These are phyloP conservation scores for Mycosarcoma mackinlayi DNA, from an alignment of 1,284 basidiomycete genomes.

Conservation along the genomic window DNA sequence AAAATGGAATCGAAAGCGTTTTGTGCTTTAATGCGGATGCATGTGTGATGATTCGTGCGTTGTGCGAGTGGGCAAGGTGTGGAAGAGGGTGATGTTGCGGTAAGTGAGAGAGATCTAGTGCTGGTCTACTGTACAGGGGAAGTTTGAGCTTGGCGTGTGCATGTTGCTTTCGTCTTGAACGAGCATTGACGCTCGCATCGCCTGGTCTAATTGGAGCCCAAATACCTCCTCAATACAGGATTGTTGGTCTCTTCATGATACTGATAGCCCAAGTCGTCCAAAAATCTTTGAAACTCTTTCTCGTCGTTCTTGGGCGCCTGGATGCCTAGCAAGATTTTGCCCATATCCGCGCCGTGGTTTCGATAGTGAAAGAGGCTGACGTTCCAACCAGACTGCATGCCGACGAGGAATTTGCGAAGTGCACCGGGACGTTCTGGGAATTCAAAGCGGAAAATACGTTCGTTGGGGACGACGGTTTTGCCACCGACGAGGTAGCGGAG, in stretches of 20 bases:
- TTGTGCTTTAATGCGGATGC: no score
- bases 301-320: conserved; percentile 78
- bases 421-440: conserved; percentile 97
- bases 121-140: no score
- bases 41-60: no score
- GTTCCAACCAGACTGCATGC: conserved; percentile 88
- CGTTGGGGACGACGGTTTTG: conserved; percentile 75
- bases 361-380: conserved; percentile 97
- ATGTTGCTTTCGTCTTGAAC: no score
- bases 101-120: no score
- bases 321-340: conserved; percentile 79
- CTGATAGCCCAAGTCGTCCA: conserved; percentile 81
- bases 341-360: conserved; percentile 80
- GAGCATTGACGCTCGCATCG: no score
- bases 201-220: conserved; percentile 61
- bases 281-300: conserved; percentile 78
- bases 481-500: conserved; percentile 90
- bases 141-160: no score
- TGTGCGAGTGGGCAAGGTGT: no score
- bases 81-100: no score
- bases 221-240: conserved; percentile 82
- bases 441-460: conserved; percentile 93
- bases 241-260: conserved; percentile 95
- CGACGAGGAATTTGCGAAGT: conserved; percentile 79
- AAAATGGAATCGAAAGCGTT: no score